These are phyloP conservation scores for Suhomyces chickasaworum DNA, from an alignment of 1,139 yeast species.

Conservation along the genomic window DNA sequence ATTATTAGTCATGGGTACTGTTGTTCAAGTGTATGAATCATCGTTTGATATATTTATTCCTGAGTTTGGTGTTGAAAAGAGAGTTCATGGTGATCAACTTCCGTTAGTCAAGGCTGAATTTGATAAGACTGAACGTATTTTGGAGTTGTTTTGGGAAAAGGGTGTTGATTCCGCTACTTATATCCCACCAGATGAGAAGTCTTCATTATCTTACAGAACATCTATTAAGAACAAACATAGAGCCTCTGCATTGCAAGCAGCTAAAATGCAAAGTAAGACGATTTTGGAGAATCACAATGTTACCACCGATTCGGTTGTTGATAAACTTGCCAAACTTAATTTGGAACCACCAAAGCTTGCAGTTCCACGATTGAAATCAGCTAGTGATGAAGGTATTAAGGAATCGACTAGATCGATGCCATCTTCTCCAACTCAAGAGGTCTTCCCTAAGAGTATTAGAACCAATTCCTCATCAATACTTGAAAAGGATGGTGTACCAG, in stretches of 20 bases:
- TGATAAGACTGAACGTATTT: conserved; percentile 63
- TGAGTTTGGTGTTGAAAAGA: conserved; percentile 93
- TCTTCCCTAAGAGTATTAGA: conserved; percentile 29
- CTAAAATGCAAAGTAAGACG: conserved; percentile 52
- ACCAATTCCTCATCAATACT: conserved; percentile 29
- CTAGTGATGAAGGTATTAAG: conserved; percentile 6
- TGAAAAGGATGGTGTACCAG: conserved; percentile 20
- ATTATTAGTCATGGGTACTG: conserved; percentile 80
- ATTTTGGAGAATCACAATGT: conserved; percentile 32
- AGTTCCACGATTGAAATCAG: conserved; percentile 34
- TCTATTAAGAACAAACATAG: conserved; percentile 80
- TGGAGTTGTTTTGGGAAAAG: conserved; percentile 90
- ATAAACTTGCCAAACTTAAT: conserved; percentile 52
- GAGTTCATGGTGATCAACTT: conserved; percentile 96
- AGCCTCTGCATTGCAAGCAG: conserved; percentile 71
- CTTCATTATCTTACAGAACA: conserved; percentile 71
- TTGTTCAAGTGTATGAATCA: conserved; percentile 90
- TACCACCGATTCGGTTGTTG: conserved; percentile 45
- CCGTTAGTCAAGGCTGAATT: conserved; percentile 93
- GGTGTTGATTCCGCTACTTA: conserved; percentile 90
- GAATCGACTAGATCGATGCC: conserved; percentile 31
- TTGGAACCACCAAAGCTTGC: conserved; percentile 55
- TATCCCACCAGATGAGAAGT: conserved; percentile 84
- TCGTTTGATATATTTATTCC: conserved; percentile 94
- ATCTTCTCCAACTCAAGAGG: conserved; percentile 29